phyloP scores from a whole-genome alignment of 805 yeast genomes.

The Suhomyces canberraensis region DNA sequence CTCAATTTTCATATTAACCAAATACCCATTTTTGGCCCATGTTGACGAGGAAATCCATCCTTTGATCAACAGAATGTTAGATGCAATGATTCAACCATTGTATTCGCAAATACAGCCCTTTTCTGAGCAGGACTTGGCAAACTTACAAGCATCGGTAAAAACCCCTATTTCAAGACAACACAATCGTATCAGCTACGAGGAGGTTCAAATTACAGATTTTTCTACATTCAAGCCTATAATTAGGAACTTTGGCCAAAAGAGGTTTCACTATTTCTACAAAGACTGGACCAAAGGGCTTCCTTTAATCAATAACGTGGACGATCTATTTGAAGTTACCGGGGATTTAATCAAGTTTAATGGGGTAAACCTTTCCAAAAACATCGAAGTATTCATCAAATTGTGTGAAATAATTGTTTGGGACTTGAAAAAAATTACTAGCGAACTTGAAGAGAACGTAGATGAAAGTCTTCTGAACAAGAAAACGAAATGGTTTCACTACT shows the following conservation, averaged over 20 bases:
- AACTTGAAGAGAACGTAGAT: neutral
- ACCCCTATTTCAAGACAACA: constrained; percentile 23
- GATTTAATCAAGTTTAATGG: constrained; percentile 55
- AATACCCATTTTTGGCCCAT: constrained; percentile 58
- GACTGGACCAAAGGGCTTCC: constrained; percentile 49
- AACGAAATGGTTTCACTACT: constrained; percentile 52
- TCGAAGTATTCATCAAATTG: constrained; percentile 51
- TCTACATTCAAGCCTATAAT: constrained; percentile 32
- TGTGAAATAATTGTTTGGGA: constrained; percentile 55
- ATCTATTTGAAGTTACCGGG: constrained; percentile 46
- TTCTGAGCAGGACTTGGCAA: constrained; percentile 14
- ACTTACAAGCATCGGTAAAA: constrained; percentile 20
- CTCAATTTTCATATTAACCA: constrained; percentile 53
- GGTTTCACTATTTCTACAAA: constrained; percentile 40
- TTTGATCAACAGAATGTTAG: constrained; percentile 49
- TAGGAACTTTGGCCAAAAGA: constrained; percentile 20
- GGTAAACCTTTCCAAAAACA: constrained; percentile 47
- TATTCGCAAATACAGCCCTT: constrained; percentile 25
- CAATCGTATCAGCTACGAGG: constrained; percentile 28
- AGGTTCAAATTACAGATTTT: constrained; percentile 13
- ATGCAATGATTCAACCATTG: constrained; percentile 49
- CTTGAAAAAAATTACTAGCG: constrained; percentile 19
- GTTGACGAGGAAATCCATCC: constrained; percentile 48
- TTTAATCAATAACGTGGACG: constrained; percentile 33
- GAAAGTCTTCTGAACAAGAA: neutral